Conservation (phyloP, 306 rosid species). For the Carpinus viminea region DNA sequence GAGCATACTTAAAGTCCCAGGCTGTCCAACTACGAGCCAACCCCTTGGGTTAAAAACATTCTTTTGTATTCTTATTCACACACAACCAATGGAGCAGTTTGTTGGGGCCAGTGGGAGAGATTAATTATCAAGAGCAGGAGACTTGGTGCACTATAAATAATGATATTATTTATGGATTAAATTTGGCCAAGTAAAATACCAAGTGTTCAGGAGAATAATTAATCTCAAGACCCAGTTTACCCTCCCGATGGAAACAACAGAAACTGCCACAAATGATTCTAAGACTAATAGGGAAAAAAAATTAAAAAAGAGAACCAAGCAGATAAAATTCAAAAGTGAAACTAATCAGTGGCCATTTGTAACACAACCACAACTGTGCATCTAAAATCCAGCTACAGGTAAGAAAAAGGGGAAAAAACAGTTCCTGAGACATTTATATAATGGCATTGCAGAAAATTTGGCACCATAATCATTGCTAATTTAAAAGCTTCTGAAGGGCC, state of each 20-base stretch:
- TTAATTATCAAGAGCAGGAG: neutral
- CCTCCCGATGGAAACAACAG: neutral
- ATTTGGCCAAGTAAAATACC: neutral
- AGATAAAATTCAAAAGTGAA: neutral
- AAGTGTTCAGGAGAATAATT: neutral
- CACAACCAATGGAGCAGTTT: neutral
- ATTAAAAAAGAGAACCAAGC: neutral
- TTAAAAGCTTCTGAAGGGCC: neutral
- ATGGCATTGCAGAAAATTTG: slow-evolving; percentile 2
- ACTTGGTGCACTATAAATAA: neutral
- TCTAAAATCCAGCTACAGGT: neutral
- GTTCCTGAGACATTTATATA: neutral
- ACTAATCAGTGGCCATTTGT: neutral
- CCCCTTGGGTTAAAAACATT: neutral
- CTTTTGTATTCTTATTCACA: neutral
- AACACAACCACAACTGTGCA: neutral
- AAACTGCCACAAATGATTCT: neutral
- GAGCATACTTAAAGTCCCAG: too few species aligned
- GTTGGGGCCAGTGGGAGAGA: neutral
- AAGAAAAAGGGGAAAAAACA: neutral
- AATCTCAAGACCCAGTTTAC: neutral
- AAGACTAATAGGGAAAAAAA: neutral
- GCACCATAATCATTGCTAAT: neutral
- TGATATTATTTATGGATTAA: neutral
- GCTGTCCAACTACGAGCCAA: too few species aligned